Conservation (phyloP, 225 moss, liverwort and hornwort species). For the Bryoerythrophyllum caledonicum region DNA sequence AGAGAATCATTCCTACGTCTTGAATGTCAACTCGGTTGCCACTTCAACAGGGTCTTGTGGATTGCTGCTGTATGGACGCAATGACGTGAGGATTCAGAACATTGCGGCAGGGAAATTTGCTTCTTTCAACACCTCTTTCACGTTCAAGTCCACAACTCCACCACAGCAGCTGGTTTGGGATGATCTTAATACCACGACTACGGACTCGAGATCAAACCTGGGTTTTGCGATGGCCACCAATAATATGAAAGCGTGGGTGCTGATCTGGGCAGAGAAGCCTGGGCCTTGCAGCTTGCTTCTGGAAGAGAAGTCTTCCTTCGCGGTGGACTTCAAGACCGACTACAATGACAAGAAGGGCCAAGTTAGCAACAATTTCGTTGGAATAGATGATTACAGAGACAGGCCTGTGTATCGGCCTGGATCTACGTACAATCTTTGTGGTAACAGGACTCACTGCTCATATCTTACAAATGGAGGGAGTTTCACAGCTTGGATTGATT, state of each 20-base stretch:
- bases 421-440: not conserved
- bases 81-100: not conserved
- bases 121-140: not conserved
- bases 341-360: no score
- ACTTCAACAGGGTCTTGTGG: not conserved
- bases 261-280: no score
- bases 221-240: no score
- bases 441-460: not conserved
- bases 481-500: not conserved
- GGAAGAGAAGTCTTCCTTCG: not conserved
- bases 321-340: not conserved
- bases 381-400: not conserved
- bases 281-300: no score
- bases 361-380: not conserved
- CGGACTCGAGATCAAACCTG: not conserved
- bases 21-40: not conserved
- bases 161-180: not conserved
- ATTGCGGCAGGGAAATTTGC: not conserved
- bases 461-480: not conserved
- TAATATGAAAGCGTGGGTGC: no score
- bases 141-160: not conserved
- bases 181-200: not conserved
- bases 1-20: not conserved
- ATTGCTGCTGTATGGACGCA: not conserved
- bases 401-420: accelerated